Base-by-base conservation (phyloP, 2,329 filamentous ascomycete genomes). In the Nemania sp. region DNA sequence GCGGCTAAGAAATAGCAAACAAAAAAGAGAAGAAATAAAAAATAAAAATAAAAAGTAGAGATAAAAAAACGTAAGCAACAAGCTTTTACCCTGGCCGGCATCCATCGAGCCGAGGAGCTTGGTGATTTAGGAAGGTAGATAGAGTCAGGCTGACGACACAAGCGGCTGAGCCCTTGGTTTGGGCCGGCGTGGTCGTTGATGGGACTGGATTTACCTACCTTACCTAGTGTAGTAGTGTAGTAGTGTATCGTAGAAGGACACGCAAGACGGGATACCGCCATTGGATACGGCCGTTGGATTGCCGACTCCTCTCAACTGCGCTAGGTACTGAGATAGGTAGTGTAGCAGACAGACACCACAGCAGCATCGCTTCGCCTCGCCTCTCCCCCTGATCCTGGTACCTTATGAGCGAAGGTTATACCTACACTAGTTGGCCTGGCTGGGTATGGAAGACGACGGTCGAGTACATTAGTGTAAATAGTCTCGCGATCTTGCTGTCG, bases 121-220 rank as follows among this genome's bases (percentile, higher is more conserved):
- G 53, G 12, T 59, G 53, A 37, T 57, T 60, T 63, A 45, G 49
- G 60, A 57, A 63, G 25, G 25, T 29, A 63, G 60, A 55, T 58
- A 13, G 13, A 46, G n/a, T 5, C 39, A 53, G 51, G 61, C 54
- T 63, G 57, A 52, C 45, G 25, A 48, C 46, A 45, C 45, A 58
- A 62, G 58, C 58, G 54, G 62, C 61, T 63, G 61, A 60, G 58
- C 62, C 48, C 58, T 53, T 49, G 39, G 29, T 39, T 43, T 58
- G 54, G 46, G 42, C 29, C 57, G n/a, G 39, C 46, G 18, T 42
- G 43, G 18, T 56, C 29, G 54, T 57, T 61, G 57, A 63, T 58
- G 54, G 52, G 52, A 55, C 40, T 20, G 13, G 17, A 5, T 17
- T 39, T 12, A n/a, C 11, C 11, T 39, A 13, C 35, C 10, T 5